Percentiles rank a stretch among this genome's conserved stretches.
Conservation (phyloP, 352 stramenopile genomes). For the Aphanomyces stellatus region DNA sequence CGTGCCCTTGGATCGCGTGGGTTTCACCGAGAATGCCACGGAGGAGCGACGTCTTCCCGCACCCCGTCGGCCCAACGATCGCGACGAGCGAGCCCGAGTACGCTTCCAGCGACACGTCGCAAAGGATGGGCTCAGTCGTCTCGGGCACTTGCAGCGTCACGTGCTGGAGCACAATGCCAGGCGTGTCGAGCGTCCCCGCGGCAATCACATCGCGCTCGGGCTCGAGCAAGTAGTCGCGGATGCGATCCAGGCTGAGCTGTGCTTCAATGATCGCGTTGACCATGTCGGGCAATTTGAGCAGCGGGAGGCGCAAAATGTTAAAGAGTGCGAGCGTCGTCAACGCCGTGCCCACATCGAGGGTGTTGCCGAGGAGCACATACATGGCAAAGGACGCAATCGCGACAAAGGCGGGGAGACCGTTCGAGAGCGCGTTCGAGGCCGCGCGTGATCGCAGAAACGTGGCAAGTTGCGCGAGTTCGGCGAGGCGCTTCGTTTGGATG, state of each 20-base stretch:
- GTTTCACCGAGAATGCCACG: constrained; percentile 41
- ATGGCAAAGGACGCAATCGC: constrained; percentile 12
- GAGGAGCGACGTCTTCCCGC: constrained; percentile 51
- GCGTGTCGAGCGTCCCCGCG: background rate
- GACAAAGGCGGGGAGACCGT: constrained; percentile 3
- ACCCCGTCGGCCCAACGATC: constrained; percentile 84
- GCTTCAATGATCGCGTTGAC: constrained; percentile 17
- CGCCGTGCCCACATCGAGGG: constrained; percentile 10
- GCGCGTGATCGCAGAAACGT: background rate
- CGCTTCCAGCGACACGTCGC: constrained; percentile 85
- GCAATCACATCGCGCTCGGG: background rate
- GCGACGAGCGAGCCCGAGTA: constrained; percentile 81
- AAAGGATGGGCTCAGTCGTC: constrained; percentile 1
- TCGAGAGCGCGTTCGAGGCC: background rate
- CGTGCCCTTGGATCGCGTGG: background rate
- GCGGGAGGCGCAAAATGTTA: constrained; percentile 14
- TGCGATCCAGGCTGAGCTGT: constrained; percentile 10
- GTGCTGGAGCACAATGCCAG: background rate
- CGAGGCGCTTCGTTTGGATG: background rate
- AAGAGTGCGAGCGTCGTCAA: constrained; percentile 15
- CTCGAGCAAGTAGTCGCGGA: background rate
- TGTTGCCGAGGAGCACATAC: constrained; percentile 9
- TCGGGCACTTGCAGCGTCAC: constrained; percentile 19
- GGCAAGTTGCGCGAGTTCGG: background rate
- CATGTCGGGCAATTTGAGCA: constrained; percentile 14